Evolutionary conservation across 306 rosid genomes (phyloP).

Genomic region (Quercus berberidifolia): DNA sequence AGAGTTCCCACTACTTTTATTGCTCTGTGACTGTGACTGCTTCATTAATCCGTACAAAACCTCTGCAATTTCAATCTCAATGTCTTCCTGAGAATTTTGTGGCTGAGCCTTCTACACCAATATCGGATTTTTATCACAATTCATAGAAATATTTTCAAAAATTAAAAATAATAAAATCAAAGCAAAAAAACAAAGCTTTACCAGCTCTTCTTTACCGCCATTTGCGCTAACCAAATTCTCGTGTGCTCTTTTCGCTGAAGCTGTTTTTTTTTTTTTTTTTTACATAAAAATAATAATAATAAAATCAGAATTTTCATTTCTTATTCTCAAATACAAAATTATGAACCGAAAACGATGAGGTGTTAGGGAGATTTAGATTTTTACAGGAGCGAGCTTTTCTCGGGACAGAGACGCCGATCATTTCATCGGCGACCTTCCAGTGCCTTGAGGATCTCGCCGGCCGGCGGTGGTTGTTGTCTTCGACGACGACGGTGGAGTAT

Average conservation of each 20-base stretch:
- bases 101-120: constrained; percentile 41
- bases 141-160: not conserved
- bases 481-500: constrained; percentile 23
- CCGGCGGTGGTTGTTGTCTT: constrained; percentile 35
- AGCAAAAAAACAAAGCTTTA: not conserved
- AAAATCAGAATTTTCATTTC: not conserved
- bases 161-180: not conserved
- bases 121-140: not conserved
- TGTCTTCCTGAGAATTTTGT: constrained; percentile 33
- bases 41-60: constrained; percentile 52
- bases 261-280: constrained; percentile 17
- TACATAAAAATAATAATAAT: not conserved
- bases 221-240: constrained; percentile 37
- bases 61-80: constrained; percentile 83
- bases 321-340: not conserved
- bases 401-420: constrained; percentile 60
- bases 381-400: constrained; percentile 84
- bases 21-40: not conserved
- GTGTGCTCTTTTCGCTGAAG: constrained; percentile 51
- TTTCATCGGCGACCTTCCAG: constrained; percentile 34
- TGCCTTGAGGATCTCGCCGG: constrained; percentile 18
- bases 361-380: not conserved
- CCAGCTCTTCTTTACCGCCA: constrained; percentile 39
- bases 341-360: not conserved
- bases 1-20: constrained; percentile 4